Evolutionary conservation across 257 asterid species (phyloP).

Genomic region (Gentiana straminea): DNA sequence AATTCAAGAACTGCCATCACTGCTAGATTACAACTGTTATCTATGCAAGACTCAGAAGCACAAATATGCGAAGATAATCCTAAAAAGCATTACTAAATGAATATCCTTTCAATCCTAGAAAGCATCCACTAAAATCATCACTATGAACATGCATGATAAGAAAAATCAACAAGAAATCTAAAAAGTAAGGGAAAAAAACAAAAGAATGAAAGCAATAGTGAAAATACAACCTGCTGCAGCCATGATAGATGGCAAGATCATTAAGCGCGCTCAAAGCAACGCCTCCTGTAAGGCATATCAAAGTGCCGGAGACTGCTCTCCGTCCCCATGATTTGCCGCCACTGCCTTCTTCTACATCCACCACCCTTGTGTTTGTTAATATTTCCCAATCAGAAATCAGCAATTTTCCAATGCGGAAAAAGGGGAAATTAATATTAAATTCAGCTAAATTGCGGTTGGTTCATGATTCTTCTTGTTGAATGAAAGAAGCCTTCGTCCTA

Average conservation of each 20-base stretch:
- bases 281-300: constrained; percentile 71
- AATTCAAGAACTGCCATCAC: no score
- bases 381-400: neutral
- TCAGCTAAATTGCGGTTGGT: no score
- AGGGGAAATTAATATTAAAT: neutral
- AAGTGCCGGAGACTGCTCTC: constrained; percentile 51
- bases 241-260: constrained; percentile 37
- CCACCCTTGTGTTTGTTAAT: constrained; percentile 17
- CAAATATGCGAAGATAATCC: no score
- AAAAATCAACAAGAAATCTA: no score
- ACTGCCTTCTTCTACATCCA: constrained; percentile 17
- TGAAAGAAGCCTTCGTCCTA: constrained; percentile 26
- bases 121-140: no score
- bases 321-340: constrained; percentile 48
- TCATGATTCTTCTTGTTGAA: constrained; percentile 18
- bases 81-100: no score
- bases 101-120: no score
- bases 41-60: no score
- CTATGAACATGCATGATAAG: no score
- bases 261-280: constrained; percentile 42
- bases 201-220: neutral
- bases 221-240: constrained; percentile 29
- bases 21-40: no score
- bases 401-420: constrained; percentile 4
- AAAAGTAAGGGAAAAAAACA: no score